A percentile compares a stretch with the other conserved stretches of the same genome.
These are phyloP conservation scores for Logfia minima DNA, from an alignment of 129 eudicot genomes.

Conservation along the genomic window DNA sequence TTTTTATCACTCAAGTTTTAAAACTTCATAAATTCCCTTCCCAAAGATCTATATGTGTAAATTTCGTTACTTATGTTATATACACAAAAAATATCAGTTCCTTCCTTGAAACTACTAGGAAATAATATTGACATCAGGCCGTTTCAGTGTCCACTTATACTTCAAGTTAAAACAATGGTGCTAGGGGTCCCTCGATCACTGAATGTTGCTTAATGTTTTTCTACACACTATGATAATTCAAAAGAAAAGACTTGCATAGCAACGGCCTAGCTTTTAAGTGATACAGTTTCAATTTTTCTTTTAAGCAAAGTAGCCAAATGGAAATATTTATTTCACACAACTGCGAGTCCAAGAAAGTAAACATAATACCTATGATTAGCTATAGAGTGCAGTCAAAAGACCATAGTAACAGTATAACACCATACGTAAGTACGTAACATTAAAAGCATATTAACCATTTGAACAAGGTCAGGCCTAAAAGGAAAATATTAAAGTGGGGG, in stretches of 20 bases:
- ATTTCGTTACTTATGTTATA: not conserved
- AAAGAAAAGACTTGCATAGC: not conserved
- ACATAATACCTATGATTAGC: not conserved
- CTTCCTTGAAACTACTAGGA: not conserved
- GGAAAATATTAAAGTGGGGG: not conserved
- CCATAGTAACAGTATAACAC: not conserved
- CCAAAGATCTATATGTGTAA: not conserved
- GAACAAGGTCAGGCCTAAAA: not conserved
- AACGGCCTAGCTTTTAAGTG: conserved; percentile 9
- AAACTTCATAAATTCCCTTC: not conserved
- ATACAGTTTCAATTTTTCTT: too few relatives aligned
- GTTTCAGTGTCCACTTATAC: not conserved
- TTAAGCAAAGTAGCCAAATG: not conserved
- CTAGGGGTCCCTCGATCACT: not conserved
- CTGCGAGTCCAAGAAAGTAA: not conserved
- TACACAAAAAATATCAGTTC: not conserved
- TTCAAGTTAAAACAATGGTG: not conserved
- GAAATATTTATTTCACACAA: not conserved
- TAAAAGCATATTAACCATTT: not conserved
- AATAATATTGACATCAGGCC: not conserved
- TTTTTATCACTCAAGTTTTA: not conserved
- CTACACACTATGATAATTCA: not conserved
- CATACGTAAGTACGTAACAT: not conserved
- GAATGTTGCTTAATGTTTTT: not conserved
- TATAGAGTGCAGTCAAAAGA: not conserved